Conservation (phyloP, 495 filamentous ascomycete genomes). For the Parathielavia hyrcaniae region DNA sequence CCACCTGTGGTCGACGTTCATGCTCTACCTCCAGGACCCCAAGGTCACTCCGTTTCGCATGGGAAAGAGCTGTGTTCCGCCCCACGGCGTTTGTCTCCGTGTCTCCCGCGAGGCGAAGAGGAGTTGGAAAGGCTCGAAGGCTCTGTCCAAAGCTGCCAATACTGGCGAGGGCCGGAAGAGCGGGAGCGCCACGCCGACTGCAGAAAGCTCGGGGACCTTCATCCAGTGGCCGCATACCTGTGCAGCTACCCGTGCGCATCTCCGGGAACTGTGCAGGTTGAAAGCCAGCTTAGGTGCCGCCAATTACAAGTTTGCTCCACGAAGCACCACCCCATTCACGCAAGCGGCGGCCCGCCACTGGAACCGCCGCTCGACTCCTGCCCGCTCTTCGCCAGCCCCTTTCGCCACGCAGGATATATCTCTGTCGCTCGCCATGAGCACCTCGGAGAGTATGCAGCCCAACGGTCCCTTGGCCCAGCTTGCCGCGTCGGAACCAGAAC, state of each 20-base stretch:
- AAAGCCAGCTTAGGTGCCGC: slow-evolving; percentile 69
- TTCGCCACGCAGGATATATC: slow-evolving; percentile 74
- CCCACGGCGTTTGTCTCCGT: slow-evolving; percentile 80
- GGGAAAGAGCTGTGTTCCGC: slow-evolving; percentile 77
- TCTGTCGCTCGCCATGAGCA: slow-evolving; percentile 74
- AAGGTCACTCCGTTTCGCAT: slow-evolving; percentile 90
- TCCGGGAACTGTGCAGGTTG: slow-evolving; percentile 76
- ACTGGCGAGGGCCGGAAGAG: slow-evolving; percentile 38
- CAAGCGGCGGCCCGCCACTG: slow-evolving; percentile 47
- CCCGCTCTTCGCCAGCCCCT: slow-evolving; percentile 31
- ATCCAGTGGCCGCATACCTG: slow-evolving; percentile 76
- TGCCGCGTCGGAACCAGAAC: slow-evolving; percentile 34
- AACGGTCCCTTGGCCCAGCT: slow-evolving; percentile 61
- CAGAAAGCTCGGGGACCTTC: slow-evolving; percentile 37
- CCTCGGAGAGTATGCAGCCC: slow-evolving; percentile 70
- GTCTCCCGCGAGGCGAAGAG: slow-evolving; percentile 79
- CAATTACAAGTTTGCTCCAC: slow-evolving; percentile 50
- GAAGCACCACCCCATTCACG: slow-evolving; percentile 66
- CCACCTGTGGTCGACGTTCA: slow-evolving; percentile 88
- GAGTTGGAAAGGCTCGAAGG: slow-evolving; percentile 66
- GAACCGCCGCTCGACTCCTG: slow-evolving; percentile 39
- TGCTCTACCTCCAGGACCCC: slow-evolving; percentile 82
- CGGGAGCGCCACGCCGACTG: slow-evolving; percentile 63
- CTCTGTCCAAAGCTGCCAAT: slow-evolving; percentile 28
- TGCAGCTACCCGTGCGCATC: slow-evolving; percentile 66